phyloP scores from a whole-genome alignment of 345 rosid species.

The Corymbia maculata region DNA sequence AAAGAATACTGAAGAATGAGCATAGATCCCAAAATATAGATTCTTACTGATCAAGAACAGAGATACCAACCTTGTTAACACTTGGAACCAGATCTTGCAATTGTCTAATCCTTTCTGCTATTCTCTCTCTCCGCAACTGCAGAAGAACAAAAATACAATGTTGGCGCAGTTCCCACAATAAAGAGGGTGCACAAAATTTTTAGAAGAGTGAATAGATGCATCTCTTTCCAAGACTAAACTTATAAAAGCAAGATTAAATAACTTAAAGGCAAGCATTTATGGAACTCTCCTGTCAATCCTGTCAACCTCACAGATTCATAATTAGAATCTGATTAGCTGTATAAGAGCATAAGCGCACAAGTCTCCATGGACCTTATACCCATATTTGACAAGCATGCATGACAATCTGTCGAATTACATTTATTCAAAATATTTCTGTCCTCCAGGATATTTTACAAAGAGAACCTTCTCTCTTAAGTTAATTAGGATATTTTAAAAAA shows the following conservation, averaged over 20 bases:
- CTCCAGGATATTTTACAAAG: background rate
- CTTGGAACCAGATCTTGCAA: conserved; percentile 97
- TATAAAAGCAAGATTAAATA: background rate
- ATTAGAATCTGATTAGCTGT: background rate
- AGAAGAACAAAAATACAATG: background rate
- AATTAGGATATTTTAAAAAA: background rate
- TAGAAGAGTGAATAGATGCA: background rate
- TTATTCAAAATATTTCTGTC: background rate
- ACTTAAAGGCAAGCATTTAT: background rate
- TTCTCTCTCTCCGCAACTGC: conserved; percentile 95
- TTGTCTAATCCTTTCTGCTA: conserved; percentile 97
- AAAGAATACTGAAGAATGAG: background rate
- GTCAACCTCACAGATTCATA: background rate
- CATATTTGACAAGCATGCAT: background rate
- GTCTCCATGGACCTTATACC: background rate
- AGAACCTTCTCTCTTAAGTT: background rate
- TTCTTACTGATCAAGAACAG: background rate
- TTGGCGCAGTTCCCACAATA: background rate
- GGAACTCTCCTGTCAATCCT: background rate
- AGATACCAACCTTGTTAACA: conserved; percentile 76
- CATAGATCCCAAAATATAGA: background rate
- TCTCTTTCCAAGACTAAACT: background rate
- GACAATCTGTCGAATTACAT: background rate
- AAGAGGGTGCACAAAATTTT: background rate
- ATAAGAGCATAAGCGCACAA: background rate